Evolutionary conservation across 306 rosid genomes (phyloP), one percentile per base, ranked within the genome.

Genomic region (Malus sieversii): DNA sequence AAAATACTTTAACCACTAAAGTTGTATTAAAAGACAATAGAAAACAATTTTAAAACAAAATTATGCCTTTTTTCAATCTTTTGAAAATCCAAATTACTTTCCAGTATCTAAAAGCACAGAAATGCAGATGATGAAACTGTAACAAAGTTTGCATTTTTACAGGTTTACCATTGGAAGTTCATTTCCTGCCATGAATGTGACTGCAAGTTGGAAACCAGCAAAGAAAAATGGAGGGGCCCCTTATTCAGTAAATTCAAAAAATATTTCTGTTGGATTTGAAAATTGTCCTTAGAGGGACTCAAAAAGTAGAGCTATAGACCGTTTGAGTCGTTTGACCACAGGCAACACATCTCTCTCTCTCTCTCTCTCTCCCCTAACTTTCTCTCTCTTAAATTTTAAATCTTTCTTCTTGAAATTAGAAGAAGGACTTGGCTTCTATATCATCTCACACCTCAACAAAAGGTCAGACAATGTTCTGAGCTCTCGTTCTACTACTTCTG

Each of bases 231-330:
- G 78, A 70, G 90, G 92, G 88, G 0, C 88, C 96, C 88, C 73
- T 75, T 66, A 2, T 67, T 67, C 42, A 75, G 78, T 68, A 82
- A 16, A 71, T 89, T 89, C 87, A 86, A 91, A 91, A 52, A 2
- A 51, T 22, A 44, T 70, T 78, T 68, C 77, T 45, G 79, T 84
- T 71, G 80, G 82, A 81, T 89, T 91, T 86, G 85, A 91, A 91
- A 91, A 80, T 86, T 78, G 29, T 69, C 62, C 80, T 69, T 82
- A 85, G 89, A 62, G 92, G 92, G 84, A 84, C 83, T 72, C 79
- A 79, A 85, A 83, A 83, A 84, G 88, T 83, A 78, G 70, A 7
- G 62, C 62, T 8, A 3, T 23, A 35, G 61, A 61, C 67, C 23
- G 71, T 83, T 85, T 83, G 88, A 87, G 55, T 64, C 23, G 68